Evolutionary conservation across 495 filamentous ascomycete genomes (phyloP).

Genomic region (Letharia columbiana): DNA sequence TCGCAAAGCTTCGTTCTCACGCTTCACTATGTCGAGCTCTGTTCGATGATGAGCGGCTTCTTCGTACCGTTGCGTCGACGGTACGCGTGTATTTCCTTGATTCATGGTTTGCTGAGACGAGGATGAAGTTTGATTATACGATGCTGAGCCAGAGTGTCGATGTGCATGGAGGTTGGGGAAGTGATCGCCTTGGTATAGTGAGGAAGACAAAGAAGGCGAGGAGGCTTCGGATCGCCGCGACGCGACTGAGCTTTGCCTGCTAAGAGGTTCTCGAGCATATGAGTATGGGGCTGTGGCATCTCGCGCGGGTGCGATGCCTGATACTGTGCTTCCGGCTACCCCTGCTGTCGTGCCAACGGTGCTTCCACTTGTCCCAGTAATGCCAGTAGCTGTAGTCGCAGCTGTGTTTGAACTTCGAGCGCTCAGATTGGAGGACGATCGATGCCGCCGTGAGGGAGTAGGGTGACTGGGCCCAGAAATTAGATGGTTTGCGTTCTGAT

Average conservation of each 20-base stretch:
- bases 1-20: conserved; percentile 73
- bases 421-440: conserved; percentile 56
- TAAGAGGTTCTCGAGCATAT: conserved; percentile 20
- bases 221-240: conserved; percentile 37
- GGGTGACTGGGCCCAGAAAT: conserved; percentile 44
- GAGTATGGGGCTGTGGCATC: conserved; percentile 30
- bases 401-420: conserved; percentile 42
- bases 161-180: conserved; percentile 25
- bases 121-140: conserved; percentile 28
- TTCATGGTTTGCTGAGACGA: conserved; percentile 20
- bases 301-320: conserved; percentile 42
- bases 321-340: conserved; percentile 34
- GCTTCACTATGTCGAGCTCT: conserved; percentile 64
- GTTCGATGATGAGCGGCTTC: conserved; percentile 58
- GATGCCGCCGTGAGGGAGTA: conserved; percentile 52
- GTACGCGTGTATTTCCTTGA: conserved; percentile 19
- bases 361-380: conserved; percentile 24
- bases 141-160: conserved; percentile 28
- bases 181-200: conserved; percentile 31
- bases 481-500: conserved; percentile 41
- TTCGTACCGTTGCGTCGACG: conserved; percentile 46
- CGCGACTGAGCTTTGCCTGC: conserved; percentile 33
- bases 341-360: conserved; percentile 27
- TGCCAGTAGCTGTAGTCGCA: conserved; percentile 30
- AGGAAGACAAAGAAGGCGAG: conserved; percentile 30